Evolutionary conservation across 2,329 filamentous ascomycete species (phyloP).

Genomic region (Microthyrium microscopicum): DNA sequence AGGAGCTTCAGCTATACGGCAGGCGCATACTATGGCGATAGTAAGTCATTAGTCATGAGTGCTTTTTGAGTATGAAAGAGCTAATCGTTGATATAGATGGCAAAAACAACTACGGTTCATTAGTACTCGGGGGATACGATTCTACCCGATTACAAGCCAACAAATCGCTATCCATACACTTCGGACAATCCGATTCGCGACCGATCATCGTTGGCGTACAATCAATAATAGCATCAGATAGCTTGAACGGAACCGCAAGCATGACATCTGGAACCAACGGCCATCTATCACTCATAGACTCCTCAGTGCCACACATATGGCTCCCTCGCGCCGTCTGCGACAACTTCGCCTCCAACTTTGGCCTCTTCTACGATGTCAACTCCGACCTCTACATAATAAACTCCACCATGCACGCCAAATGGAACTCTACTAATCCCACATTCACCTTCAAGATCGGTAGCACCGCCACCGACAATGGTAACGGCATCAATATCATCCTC

Average conservation of each 20-base stretch:
- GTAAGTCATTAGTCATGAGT: slow-evolving; percentile 9
- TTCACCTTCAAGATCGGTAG: slow-evolving; percentile 19
- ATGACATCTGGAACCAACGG: slow-evolving; percentile 9
- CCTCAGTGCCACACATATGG: slow-evolving; percentile 24
- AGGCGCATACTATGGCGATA: slow-evolving; percentile 17
- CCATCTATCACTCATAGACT: slow-evolving; percentile 20
- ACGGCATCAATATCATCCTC: slow-evolving; percentile 17
- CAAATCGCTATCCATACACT: slow-evolving; percentile 12
- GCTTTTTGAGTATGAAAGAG: not conserved
- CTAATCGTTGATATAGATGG: slow-evolving; percentile 11
- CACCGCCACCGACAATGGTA: slow-evolving; percentile 11
- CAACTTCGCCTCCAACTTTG: slow-evolving; percentile 20
- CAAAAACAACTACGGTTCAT: too few species aligned
- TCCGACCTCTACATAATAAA: slow-evolving; percentile 23
- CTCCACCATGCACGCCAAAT: slow-evolving; percentile 16
- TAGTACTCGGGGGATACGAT: slow-evolving; percentile 25
- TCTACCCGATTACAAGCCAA: slow-evolving; percentile 16
- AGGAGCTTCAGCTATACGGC: slow-evolving; percentile 25
- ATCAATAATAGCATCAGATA: slow-evolving; percentile 10
- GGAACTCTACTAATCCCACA: slow-evolving; percentile 17
- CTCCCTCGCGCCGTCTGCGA: slow-evolving; percentile 19
- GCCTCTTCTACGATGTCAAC: slow-evolving; percentile 19
- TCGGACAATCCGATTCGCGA: slow-evolving; percentile 12
- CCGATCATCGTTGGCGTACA: slow-evolving; percentile 12
- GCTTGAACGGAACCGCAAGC: slow-evolving; percentile 7